Evolutionary conservation across 768 basidiomycete genomes (phyloP), one percentile per base, ranked within the genome.

Genomic region (Pleurotus djamor): DNA sequence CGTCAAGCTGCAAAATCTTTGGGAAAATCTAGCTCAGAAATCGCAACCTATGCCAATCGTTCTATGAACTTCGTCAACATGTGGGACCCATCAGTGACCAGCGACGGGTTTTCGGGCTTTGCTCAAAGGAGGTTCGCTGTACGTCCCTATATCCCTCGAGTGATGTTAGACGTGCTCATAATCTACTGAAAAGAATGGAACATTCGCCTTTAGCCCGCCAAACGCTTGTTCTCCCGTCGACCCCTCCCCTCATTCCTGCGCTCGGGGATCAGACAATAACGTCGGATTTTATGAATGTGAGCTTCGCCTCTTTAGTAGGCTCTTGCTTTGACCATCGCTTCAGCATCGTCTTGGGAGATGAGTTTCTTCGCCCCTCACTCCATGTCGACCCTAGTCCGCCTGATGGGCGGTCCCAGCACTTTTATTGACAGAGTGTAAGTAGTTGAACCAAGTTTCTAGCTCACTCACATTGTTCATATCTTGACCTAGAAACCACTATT

Each of bases 271-370:
- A 13, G 80, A 83, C 66, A 83, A 82, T 59, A 67, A 81, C 62
- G 75, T 78, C 38, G 81, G 80, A 5, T 82, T 83, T 60, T 83
- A 83, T 60, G 79, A 83, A 72, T 83, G 80, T 80, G 51, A 59
- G 73, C 65, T 50, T 7, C 28, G 3, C 28, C 43, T 17, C 6
- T 44, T 21, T 34, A 37, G 28, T n/a, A 57, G n/a, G 16, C 10
- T 6, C 47, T 49, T 58, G n/a, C 16, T 55, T 34, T 32, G 28
- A 48, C 2, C 28, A 12, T 38, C 38, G 12, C 36, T 45, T 3
- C 21, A 82, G 81, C 80, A 0, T 81, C 80, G 5, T 83, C 81
- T 16, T 83, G 80, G 80, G 80, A 83, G 60, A 78, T 78, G 71
- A 80, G 77, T 65, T 81, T 82, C 68, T 82, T 80, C 59, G 79